Evolutionary conservation across 768 basidiomycete species (phyloP).

Genomic region (Gyrodon lividus): DNA sequence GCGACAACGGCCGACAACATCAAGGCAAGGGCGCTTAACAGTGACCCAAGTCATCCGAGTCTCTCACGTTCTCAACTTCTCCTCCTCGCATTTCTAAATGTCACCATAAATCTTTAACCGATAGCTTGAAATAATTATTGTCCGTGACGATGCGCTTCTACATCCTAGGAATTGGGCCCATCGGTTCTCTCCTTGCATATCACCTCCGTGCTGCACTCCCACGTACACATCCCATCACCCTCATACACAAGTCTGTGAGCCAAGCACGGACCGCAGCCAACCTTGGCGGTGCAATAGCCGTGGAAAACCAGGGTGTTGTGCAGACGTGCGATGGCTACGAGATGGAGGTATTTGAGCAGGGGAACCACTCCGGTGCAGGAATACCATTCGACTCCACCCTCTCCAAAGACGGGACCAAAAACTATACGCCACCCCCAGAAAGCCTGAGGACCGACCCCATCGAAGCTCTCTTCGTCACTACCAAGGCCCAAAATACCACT

Average conservation of each 20-base stretch:
- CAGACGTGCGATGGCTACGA: slow-evolving; percentile 44
- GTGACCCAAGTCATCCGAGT: no score
- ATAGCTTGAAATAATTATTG: slow-evolving; percentile 1
- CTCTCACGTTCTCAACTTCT: slow-evolving; percentile 1
- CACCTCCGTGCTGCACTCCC: slow-evolving; percentile 68
- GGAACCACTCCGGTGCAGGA: slow-evolving; percentile 22
- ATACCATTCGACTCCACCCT: slow-evolving; percentile 16
- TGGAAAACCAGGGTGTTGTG: slow-evolving; percentile 51
- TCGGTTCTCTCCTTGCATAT: slow-evolving; percentile 80
- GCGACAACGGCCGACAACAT: no score
- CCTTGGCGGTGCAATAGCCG: slow-evolving; percentile 38
- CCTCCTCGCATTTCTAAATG: neutral
- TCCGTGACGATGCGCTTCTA: slow-evolving; percentile 61
- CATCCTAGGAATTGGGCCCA: slow-evolving; percentile 76
- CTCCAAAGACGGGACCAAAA: slow-evolving; percentile 12
- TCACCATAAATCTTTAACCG: slow-evolving; percentile 3
- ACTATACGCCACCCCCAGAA: slow-evolving; percentile 11
- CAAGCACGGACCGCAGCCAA: slow-evolving; percentile 36
- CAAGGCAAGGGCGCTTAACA: no score
- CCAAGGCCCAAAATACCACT: slow-evolving; percentile 71
- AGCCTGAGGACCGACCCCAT: slow-evolving; percentile 42
- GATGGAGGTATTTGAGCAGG: slow-evolving; percentile 46
- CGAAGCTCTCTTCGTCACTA: slow-evolving; percentile 76
- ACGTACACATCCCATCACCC: slow-evolving; percentile 51
- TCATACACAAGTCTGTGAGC: slow-evolving; percentile 61